These are phyloP conservation scores for Inga laurina DNA, from an alignment of 306 rosid species.

Conservation along the genomic window DNA sequence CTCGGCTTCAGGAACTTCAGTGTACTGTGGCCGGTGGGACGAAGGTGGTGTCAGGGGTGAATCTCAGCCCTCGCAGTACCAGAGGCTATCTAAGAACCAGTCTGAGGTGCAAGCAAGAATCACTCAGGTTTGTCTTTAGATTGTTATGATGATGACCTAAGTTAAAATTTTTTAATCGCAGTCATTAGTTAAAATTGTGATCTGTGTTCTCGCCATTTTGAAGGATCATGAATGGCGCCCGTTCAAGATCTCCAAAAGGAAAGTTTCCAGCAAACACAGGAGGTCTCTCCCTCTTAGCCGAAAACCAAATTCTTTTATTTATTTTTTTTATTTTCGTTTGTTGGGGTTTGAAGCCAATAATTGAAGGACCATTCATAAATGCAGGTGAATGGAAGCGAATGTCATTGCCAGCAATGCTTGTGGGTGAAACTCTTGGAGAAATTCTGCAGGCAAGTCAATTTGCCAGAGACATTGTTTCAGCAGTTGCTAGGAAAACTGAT, in stretches of 20 bases:
- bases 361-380: not conserved
- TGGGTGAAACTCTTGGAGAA: constrained; percentile 87
- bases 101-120: constrained; percentile 94
- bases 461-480: constrained; percentile 73
- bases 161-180: not conserved
- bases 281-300: constrained; percentile 43
- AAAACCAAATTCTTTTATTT: not conserved
- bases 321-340: not conserved
- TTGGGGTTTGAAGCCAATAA: not conserved
- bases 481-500: constrained; percentile 43
- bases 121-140: constrained; percentile 51
- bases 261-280: constrained; percentile 65
- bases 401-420: constrained; percentile 96
- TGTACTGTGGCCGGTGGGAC: constrained; percentile 76
- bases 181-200: not conserved
- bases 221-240: constrained; percentile 58
- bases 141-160: not conserved
- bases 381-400: constrained; percentile 84
- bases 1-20: constrained; percentile 88
- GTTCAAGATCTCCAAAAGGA: constrained; percentile 73
- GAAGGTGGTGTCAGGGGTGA: constrained; percentile 80
- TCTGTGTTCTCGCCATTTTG: constrained; percentile 21
- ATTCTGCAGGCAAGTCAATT: constrained; percentile 85
- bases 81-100: constrained; percentile 81
- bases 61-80: constrained; percentile 93